Conservation (phyloP, 805 yeast genomes). For the Metschnikowia chrysomelidarum region DNA sequence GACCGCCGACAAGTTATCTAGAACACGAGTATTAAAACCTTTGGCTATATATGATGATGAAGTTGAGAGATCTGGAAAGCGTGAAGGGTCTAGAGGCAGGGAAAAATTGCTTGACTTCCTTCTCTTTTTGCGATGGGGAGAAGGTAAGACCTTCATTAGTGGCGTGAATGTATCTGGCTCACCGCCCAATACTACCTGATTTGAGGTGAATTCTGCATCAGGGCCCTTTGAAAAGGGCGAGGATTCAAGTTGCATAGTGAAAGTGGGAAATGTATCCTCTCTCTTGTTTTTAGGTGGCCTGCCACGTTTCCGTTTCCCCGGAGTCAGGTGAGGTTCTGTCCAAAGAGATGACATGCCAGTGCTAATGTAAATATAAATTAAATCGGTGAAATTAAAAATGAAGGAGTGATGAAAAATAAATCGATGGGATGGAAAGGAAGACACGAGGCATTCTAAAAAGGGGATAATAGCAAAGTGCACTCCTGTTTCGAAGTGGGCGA, state of each 20-base stretch:
- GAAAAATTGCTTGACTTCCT: slow-evolving; percentile 9
- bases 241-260: slow-evolving; percentile 41
- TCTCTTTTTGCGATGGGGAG: slow-evolving; percentile 13
- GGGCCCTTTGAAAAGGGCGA: slow-evolving; percentile 36
- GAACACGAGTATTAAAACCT: slow-evolving; percentile 3
- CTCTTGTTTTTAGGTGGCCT: slow-evolving; percentile 45
- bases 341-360: slow-evolving; percentile 4
- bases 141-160: slow-evolving; percentile 41
- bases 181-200: slow-evolving; percentile 37
- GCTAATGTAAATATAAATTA: background rate
- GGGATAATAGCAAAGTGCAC: no score
- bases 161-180: slow-evolving; percentile 45
- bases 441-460: no score
- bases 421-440: no score
- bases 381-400: no score
- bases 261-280: slow-evolving; percentile 30
- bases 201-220: slow-evolving; percentile 39
- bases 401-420: no score
- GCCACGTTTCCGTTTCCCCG: slow-evolving; percentile 42
- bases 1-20: slow-evolving; percentile 5
- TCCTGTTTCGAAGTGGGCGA: no score
- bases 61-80: slow-evolving; percentile 1
- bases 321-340: slow-evolving; percentile 9
- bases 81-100: slow-evolving; percentile 4
- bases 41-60: slow-evolving; percentile 2